Percentiles rank a stretch among this genome's conserved stretches.
phyloP scores from a whole-genome alignment of 306 rosid genomes.

The Mucuna pruriens region DNA sequence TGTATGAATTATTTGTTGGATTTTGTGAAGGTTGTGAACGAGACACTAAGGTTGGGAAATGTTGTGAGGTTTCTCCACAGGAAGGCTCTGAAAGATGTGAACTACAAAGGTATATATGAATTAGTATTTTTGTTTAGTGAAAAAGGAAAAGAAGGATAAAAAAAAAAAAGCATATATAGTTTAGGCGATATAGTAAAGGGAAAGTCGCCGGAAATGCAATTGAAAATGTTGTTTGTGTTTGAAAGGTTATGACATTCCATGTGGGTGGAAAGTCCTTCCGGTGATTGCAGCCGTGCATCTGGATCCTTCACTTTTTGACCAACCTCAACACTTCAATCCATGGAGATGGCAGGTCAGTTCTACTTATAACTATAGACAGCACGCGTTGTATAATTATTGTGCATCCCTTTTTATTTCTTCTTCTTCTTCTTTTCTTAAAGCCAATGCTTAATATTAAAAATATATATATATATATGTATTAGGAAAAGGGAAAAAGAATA shows the following conservation, averaged over 20 bases:
- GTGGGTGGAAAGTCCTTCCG: constrained; percentile 99
- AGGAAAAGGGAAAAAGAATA: constrained; percentile 18
- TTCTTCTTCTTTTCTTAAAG: constrained; percentile 34
- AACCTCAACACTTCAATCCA: constrained; percentile 94
- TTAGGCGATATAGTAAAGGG: constrained; percentile 13
- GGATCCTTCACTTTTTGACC: constrained; percentile 91
- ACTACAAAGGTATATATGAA: constrained; percentile 70
- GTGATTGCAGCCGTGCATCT: constrained; percentile 95
- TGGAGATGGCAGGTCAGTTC: constrained; percentile 99
- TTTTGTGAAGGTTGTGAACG: constrained; percentile 78
- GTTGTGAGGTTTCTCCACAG: constrained; percentile 98
- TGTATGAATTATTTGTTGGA: neutral
- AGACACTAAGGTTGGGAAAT: constrained; percentile 92
- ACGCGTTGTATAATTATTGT: constrained; percentile 50
- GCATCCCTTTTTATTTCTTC: neutral
- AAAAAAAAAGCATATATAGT: neutral
- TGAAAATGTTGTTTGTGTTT: constrained; percentile 31
- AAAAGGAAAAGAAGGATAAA: neutral
- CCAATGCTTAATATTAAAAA: constrained; percentile 10
- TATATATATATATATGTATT: neutral
- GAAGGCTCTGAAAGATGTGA: constrained; percentile 85
- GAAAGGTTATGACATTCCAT: constrained; percentile 97
- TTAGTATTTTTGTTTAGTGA: neutral
- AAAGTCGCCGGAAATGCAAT: constrained; percentile 18
- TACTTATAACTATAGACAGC: constrained; percentile 38